These are phyloP conservation scores for Omphalotus olearius DNA, from an alignment of 1,284 basidiomycete genomes.

Conservation along the genomic window DNA sequence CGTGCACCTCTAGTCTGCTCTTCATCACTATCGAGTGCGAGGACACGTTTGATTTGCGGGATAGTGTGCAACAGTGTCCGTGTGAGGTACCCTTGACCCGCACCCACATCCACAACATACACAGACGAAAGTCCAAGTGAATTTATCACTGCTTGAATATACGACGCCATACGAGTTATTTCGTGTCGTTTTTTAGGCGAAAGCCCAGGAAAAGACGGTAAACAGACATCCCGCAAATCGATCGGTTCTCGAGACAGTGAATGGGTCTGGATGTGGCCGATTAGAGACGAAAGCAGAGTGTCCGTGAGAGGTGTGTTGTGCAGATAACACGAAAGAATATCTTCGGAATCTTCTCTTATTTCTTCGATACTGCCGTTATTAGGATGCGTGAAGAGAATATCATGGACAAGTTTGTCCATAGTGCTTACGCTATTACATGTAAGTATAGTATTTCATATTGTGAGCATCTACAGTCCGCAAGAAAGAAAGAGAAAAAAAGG, in stretches of 20 bases:
- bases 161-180: constrained; percentile 41
- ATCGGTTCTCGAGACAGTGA: neutral
- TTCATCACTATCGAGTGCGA: constrained; percentile 47
- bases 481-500: too few relatives aligned
- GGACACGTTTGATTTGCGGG: constrained; percentile 33
- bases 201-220: neutral
- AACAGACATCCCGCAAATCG: neutral
- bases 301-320: too few relatives aligned
- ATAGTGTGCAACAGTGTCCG: constrained; percentile 31
- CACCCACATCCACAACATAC: constrained; percentile 46
- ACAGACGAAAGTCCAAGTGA: constrained; percentile 1
- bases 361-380: too few relatives aligned
- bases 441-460: too few relatives aligned
- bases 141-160: constrained; percentile 27
- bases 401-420: too few relatives aligned
- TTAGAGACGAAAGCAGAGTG: neutral
- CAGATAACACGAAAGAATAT: too few relatives aligned
- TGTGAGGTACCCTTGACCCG: constrained; percentile 55
- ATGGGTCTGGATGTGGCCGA: constrained; percentile 1
- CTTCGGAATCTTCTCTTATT: too few relatives aligned
- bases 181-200: constrained; percentile 46
- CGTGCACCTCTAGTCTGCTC: neutral
- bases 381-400: too few relatives aligned
- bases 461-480: too few relatives aligned
- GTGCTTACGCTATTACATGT: too few relatives aligned